Percentiles rank a stretch among this genome's conserved stretches.
phyloP scores from a whole-genome alignment of 805 yeast genomes.

The Yarrowia porcina region DNA sequence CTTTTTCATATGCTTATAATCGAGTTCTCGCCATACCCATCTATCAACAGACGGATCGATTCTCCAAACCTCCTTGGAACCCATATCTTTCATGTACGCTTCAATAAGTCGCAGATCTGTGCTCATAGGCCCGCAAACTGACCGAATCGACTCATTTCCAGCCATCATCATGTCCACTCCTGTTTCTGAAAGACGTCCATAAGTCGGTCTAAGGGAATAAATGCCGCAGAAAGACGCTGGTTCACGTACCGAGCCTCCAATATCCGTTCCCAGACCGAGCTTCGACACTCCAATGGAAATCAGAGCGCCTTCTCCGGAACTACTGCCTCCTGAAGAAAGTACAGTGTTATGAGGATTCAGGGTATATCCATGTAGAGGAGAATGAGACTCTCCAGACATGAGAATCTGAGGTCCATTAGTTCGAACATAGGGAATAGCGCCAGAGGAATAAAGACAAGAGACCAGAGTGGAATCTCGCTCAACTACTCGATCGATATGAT shows the following conservation, averaged over 20 bases:
- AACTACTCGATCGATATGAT: slow-evolving; percentile 38
- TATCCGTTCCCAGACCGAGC: slow-evolving; percentile 55
- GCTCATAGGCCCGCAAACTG: slow-evolving; percentile 51
- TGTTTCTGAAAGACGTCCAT: slow-evolving; percentile 44
- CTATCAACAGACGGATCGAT: slow-evolving; percentile 49
- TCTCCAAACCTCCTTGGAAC: slow-evolving; percentile 47
- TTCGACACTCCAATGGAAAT: slow-evolving; percentile 45
- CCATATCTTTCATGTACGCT: slow-evolving; percentile 41
- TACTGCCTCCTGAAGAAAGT: slow-evolving; percentile 53
- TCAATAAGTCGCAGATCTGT: slow-evolving; percentile 42
- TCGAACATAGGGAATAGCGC: slow-evolving; percentile 55
- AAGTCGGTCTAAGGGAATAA: slow-evolving; percentile 50
- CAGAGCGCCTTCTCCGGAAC: slow-evolving; percentile 58
- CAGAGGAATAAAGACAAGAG: slow-evolving; percentile 42
- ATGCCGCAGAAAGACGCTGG: slow-evolving; percentile 48
- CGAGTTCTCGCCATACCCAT: slow-evolving; percentile 45
- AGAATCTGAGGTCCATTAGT: slow-evolving; percentile 54
- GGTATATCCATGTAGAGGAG: slow-evolving; percentile 48
- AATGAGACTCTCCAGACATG: slow-evolving; percentile 49
- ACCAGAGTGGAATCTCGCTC: slow-evolving; percentile 43
- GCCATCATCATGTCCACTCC: slow-evolving; percentile 40
- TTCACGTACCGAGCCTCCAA: slow-evolving; percentile 53
- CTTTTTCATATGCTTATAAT: slow-evolving; percentile 34
- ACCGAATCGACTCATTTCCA: slow-evolving; percentile 42
- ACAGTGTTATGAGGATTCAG: slow-evolving; percentile 46